Evolutionary conservation across 2,329 filamentous ascomycete species (phyloP), one percentile per base, ranked within the genome.

Genomic region (Endocalyx cinctus): DNA sequence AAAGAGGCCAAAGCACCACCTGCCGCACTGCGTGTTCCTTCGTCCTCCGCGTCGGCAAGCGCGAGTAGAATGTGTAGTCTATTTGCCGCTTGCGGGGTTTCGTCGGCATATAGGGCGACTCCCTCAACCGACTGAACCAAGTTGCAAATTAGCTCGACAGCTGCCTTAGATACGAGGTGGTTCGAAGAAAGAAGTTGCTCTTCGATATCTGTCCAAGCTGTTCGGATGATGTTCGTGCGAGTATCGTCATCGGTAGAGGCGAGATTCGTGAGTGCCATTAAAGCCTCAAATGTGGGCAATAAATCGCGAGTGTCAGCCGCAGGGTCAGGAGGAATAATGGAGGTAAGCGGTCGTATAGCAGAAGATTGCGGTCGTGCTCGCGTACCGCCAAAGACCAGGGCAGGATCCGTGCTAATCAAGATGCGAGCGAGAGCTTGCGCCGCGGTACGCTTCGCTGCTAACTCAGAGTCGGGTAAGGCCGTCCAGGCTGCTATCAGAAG

Each of bases 181-280:
- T 95, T 92, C 27, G 77, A 75, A 11, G 79, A 83, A 2, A 97
- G 73, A 2, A 97, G 67, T 13, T 89, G 74, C 46, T 96, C 87
- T 57, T 97, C 92, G 27, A 95, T 72, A 14, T 78, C 77, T 1
- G 78, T 57, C 77, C 87, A 94, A 1, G 82, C 78, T 4, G 74
- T 67, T 8, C 84, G 78, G 22, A 95, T 78, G 31, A 95, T 89
- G 12, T 73, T 68, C 22, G 74, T 69, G 27, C 82, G 74, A 5
- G 76, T 72, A 5, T 79, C 74, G 20, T 82, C 74, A 33, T 89
- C 82, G 10, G 82, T 76, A 0, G 87, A 94, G 0, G 90, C 92
- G 6, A 98, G 75, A 49, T 98, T 98, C 1, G 92, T 97, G 22
- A 98, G 74, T 0, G 92, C 90, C 58, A 97, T 83, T 7, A 98